Evolutionary conservation across 495 filamentous ascomycete genomes (phyloP).

Genomic region (Penicillium verhagenii): DNA sequence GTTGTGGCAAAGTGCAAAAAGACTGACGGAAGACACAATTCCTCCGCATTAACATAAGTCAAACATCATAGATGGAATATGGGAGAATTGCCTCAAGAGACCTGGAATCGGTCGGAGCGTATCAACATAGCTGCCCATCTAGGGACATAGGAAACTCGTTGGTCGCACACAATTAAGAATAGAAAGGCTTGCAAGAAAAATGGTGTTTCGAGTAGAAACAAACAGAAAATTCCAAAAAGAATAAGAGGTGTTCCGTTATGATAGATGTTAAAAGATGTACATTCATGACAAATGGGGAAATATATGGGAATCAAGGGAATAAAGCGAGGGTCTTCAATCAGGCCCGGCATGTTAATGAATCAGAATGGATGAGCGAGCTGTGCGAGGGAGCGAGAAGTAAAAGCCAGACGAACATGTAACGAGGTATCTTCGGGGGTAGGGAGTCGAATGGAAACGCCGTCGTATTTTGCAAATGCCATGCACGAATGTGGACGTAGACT

Average conservation of each 20-base stretch:
- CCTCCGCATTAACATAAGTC: conserved; percentile 18
- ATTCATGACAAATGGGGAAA: conserved; percentile 35
- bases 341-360: conserved; percentile 8
- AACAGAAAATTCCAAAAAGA: too few relatives aligned
- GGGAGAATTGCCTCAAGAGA: conserved; percentile 11
- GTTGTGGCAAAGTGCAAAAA: conserved; percentile 23
- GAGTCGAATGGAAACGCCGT: conserved; percentile 42
- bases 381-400: conserved; percentile 12
- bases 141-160: conserved; percentile 25
- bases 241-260: conserved; percentile 7
- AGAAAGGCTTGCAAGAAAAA: conserved; percentile 4
- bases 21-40: conserved; percentile 5
- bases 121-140: conserved; percentile 15
- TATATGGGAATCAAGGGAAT: conserved; percentile 26
- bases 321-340: conserved; percentile 13
- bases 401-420: conserved; percentile 34
- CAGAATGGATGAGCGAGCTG: conserved; percentile 8
- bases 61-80: conserved; percentile 14
- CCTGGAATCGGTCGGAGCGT: conserved; percentile 5
- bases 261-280: conserved; percentile 22
- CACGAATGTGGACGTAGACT: conserved; percentile 34
- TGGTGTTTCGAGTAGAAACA: not conserved
- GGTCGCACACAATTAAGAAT: conserved; percentile 21
- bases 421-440: conserved; percentile 41
- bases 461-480: conserved; percentile 47